Base-by-base conservation (phyloP, 1,284 basidiomycete species). In the Neotropicomus parvogracilis region DNA sequence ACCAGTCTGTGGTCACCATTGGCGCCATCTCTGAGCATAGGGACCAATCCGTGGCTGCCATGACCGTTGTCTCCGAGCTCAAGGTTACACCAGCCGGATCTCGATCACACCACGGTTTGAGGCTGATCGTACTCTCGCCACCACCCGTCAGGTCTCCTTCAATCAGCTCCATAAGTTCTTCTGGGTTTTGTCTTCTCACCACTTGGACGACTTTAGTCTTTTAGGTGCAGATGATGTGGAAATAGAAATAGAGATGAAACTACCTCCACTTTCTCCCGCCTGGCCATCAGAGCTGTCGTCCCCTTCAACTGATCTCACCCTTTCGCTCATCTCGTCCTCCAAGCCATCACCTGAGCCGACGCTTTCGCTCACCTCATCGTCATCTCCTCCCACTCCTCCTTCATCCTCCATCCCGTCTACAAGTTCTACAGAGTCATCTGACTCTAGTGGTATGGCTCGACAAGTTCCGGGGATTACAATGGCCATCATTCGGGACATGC, bases 111-210 rank as follows among this genome's bases (percentile, higher is more conserved):
- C 56, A 37, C 32, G 59, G 40, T 49, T 52, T 58, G 42, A 46
- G 52, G 48, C 61, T n/a, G 46, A 57, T 55, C 39, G 32, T 28
- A 41, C 52, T 79, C 42, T 66, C 73, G 7, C 75, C 75, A 3
- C 75, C 75, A 9, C 71, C 70, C 6, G 41, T 54, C 37, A 63
- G 70, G 16, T 68, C 74, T 31, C 70, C 74, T 21, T 75, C 78
- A 2, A 70, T 77, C 1, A 78, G 77, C 52, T 75, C 78, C 12
- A 44, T 64, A 34, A 72, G 69, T n/a, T 80, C 77, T 43, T 74
- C 71, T 24, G 62, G 75, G 27, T 86, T 62, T 57, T 88, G 45
- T 85, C 84, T 1, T 88, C 87, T 10, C 82, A 85, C 54, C 82
- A 88, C 55, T 88, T 86, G 0, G 86, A 89, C 49, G 85, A 87